phyloP scores from a whole-genome alignment of 371 early-diverging fungal genomes.

The Lichtheimia corymbifera region DNA sequence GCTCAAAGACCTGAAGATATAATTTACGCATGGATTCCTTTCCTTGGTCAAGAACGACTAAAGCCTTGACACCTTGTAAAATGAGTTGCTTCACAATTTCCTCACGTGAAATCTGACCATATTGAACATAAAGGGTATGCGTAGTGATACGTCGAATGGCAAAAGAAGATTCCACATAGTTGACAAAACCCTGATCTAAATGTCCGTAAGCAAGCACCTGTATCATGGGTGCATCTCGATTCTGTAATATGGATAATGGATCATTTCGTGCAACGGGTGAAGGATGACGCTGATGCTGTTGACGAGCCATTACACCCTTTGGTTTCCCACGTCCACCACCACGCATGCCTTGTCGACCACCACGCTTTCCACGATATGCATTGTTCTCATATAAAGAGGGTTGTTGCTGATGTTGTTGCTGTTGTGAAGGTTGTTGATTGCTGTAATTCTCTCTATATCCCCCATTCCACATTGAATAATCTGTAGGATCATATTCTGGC shows the following conservation, averaged over 20 bases:
- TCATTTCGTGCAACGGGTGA: not conserved
- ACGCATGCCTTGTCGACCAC: too few relatives aligned
- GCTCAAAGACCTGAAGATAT: conserved; percentile 35
- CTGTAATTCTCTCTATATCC: too few relatives aligned
- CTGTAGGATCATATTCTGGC: too few relatives aligned
- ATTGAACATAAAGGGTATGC: conserved; percentile 15
- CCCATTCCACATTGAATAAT: too few relatives aligned
- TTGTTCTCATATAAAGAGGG: too few relatives aligned
- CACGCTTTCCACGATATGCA: too few relatives aligned
- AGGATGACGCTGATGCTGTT: not conserved
- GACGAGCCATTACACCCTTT: not conserved
- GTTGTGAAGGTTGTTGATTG: too few relatives aligned
- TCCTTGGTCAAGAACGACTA: conserved; percentile 48
- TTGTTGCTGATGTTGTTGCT: too few relatives aligned
- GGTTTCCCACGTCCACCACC: too few relatives aligned
- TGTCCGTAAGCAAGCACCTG: conserved; percentile 23
- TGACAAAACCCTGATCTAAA: conserved; percentile 12
- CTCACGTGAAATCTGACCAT: conserved; percentile 15
- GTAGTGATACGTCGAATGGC: conserved; percentile 10
- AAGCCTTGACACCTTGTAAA: conserved; percentile 55
- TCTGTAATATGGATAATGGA: conserved; percentile 2
- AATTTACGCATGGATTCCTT: conserved; percentile 36
- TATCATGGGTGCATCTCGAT: conserved; percentile 19
- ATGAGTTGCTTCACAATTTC: conserved; percentile 34
- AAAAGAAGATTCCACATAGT: conserved; percentile 22